A percentile compares a stretch with the other conserved stretches of the same genome.
These are phyloP conservation scores for Calonectria leucothoes DNA, from an alignment of 2,329 filamentous ascomycete genomes.

Conservation along the genomic window DNA sequence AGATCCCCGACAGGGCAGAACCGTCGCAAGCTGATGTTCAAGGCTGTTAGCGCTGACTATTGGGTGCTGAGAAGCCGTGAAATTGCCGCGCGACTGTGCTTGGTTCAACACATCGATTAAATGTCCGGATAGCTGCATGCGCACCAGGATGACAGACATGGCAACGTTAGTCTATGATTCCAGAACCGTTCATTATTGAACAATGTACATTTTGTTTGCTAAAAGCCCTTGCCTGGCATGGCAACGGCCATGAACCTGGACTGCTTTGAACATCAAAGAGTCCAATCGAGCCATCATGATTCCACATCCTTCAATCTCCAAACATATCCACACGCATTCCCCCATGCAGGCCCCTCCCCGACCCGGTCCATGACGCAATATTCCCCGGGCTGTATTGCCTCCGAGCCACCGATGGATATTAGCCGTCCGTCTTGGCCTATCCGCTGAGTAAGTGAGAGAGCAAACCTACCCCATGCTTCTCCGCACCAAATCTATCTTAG, in stretches of 20 bases:
- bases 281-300: neutral
- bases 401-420: neutral
- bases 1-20: neutral
- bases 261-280: neutral
- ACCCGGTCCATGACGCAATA: neutral
- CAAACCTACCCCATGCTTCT: neutral
- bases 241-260: neutral
- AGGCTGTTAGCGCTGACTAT: neutral
- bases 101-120: neutral
- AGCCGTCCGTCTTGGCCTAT: conserved; percentile 4
- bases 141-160: neutral
- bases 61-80: neutral
- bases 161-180: neutral
- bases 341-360: neutral
- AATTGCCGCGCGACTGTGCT: neutral
- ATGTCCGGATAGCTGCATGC: neutral
- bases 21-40: neutral
- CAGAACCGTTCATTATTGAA: neutral
- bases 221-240: neutral
- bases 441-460: neutral
- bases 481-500: conserved; percentile 14
- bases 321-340: neutral
- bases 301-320: neutral
- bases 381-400: neutral
- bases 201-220: neutral